Evolutionary conservation across 495 filamentous ascomycete genomes (phyloP).

Genomic region (Pyrenopolyporus hunteri): DNA sequence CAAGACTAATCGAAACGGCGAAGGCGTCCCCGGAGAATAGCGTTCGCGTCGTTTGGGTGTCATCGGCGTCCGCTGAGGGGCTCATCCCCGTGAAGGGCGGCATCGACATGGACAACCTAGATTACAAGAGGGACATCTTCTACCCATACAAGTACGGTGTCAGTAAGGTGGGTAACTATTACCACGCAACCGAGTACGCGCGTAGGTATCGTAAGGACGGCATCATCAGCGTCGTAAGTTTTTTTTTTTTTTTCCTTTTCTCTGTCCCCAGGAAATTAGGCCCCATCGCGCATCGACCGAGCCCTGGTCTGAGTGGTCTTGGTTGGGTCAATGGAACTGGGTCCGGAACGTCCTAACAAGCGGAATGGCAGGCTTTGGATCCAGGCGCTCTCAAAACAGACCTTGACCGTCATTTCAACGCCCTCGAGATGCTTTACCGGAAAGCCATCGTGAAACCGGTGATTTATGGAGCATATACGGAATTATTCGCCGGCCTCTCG

Average conservation of each 20-base stretch:
- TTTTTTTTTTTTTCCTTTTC: no score
- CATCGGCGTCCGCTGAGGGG: conserved; percentile 40
- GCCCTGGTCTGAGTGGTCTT: neutral
- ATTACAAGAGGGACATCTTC: conserved; percentile 39
- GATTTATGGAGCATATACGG: conserved; percentile 53
- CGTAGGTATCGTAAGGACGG: conserved; percentile 41
- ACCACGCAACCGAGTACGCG: conserved; percentile 48
- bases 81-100: conserved; percentile 38
- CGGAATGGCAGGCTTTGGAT: conserved; percentile 41
- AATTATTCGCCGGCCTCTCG: conserved; percentile 53
- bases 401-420: conserved; percentile 44
- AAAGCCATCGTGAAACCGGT: conserved; percentile 33
- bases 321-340: neutral
- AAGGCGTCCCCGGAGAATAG: conserved; percentile 39
- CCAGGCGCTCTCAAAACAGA: conserved; percentile 54
- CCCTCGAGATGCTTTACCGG: conserved; percentile 14
- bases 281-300: conserved; percentile 11
- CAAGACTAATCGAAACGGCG: conserved; percentile 50
- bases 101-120: conserved; percentile 43
- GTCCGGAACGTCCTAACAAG: conserved; percentile 8
- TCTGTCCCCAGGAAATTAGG: conserved; percentile 15
- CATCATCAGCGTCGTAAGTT: conserved; percentile 42
- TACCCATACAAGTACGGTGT: conserved; percentile 43
- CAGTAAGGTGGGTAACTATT: conserved; percentile 53
- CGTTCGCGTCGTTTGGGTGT: conserved; percentile 55